Base-by-base conservation (phyloP, 495 filamentous ascomycete species). In the Hypoxylon perforatum region DNA sequence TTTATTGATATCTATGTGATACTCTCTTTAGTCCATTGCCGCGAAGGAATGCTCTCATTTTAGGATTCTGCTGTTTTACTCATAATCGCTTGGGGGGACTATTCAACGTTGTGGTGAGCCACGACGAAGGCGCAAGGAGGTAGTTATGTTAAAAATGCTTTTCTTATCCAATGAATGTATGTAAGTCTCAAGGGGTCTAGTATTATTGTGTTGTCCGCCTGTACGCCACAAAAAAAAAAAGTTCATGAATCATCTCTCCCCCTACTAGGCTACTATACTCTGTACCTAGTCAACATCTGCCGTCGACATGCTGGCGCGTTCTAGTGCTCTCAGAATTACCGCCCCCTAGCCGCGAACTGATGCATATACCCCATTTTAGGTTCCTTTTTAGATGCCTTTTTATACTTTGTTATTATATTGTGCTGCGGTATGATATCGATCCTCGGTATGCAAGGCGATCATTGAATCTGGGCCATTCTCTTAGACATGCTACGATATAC, bases 401-500 rank as follows among this genome's bases (percentile, higher is more conserved):
- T n/a, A n/a, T n/a, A n/a, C n/a, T n/a, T 63, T 30, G 12, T 15
- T 55, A 30, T 46, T 45, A 21, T 58, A 46, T 38, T 30, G 12
- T 41, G 22, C 22, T 51, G 15, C 17, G 22, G 6, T n/a, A 5
- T 6, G 21, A 25, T 7, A 49, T 52, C 18, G 14, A 57, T 53
- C n/a, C n/a, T n/a, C n/a, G 51, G 55, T 46, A 33, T 48, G 33
- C 1, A 25, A 35, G 42, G 55, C 28, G 33, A 48, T 63, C 33
- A 74, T 55, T 64, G 51, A 19, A 81, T 73, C 45, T 78, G 68
- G 28, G 78, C 67, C 80, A 82, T 81, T 56, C 78, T 74, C 73
- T 75, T 79, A 11, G 81, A 80, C 81, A 84, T 83, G 72, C 81
- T 83, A 41, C 58, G 21, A 17, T 17, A 48, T 2, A 48, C 23